Evolutionary conservation across 176 grass and related monocot genomes (phyloP), one percentile per base, ranked within the genome.

Genomic region (Alopecurus myosuroides): DNA sequence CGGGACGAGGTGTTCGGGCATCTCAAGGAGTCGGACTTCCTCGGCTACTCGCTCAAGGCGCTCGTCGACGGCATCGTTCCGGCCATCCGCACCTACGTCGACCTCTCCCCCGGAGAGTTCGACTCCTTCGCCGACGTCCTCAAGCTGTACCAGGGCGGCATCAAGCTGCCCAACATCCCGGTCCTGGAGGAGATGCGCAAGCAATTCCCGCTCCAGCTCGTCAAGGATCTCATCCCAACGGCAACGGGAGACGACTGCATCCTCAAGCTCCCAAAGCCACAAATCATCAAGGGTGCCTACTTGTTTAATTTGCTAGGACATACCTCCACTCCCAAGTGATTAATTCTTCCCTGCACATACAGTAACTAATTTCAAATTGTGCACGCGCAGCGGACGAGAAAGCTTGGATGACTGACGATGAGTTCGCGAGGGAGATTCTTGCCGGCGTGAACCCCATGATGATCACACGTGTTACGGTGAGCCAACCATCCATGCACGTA

Each of bases 1-100:
- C 42, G 70, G 14, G 70, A 73, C 41, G 70, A 73, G 70, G n/a
- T 73, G 70, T 73, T 73, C 70, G 70, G 70, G 7, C 70, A 73
- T 26, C 70, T 73, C 14, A 73, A 73, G 41, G 9, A 9, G 70
- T 17, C 70, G 0, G 70, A 73, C 25, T 73, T 73, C 39, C 39
- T 26, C 0, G 39, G 68, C 1, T 71, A 71, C 68, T 8, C 68
- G 5, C n/a, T 71, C 37, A 71, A 71, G 37, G 68, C 68, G 39
- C 68, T 71, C 39, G 68, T 71, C 36, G 39, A 71, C 0, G 68
- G 68, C 6, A 71, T 71, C 68, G 1, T 71, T 1, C 68, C 68
- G 39, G 68, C 68, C 39, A 71, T 71, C 39, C 68, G 68, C 68
- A 45, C 68, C 0, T 71, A 71, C 68, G 68, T 71, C 1, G 68